phyloP scores from a whole-genome alignment of 805 yeast genomes.

The Myxozyma kluyveri region DNA sequence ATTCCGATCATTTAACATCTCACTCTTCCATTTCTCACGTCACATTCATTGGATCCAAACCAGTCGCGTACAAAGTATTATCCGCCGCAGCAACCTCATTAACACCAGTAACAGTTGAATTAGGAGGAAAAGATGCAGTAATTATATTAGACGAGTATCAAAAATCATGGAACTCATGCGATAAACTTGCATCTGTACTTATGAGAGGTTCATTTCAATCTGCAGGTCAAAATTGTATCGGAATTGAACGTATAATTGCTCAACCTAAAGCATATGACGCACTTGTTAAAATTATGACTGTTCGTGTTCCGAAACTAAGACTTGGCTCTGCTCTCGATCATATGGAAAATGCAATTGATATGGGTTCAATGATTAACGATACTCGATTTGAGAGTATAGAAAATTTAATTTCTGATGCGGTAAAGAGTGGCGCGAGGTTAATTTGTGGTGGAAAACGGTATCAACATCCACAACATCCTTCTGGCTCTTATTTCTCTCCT shows the following conservation, averaged over 20 bases:
- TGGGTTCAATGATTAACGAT: conserved; percentile 93
- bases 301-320: conserved; percentile 61
- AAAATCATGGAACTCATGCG: conserved; percentile 33
- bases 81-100: conserved; percentile 78
- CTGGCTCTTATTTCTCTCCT: conserved; percentile 91
- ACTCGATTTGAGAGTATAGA: conserved; percentile 69
- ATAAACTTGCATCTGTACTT: conserved; percentile 67
- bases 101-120: conserved; percentile 92
- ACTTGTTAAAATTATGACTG: conserved; percentile 55
- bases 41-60: conserved; percentile 94
- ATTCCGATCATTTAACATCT: conserved; percentile 80
- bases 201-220: conserved; percentile 97
- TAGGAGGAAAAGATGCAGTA: conserved; percentile 95
- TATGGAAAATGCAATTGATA: conserved; percentile 61
- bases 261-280: conserved; percentile 64
- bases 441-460: conserved; percentile 77
- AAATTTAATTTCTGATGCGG: conserved; percentile 67
- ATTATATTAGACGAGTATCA: conserved; percentile 71
- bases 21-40: conserved; percentile 82
- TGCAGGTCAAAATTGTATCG: conserved; percentile 97
- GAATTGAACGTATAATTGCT: conserved; percentile 90
- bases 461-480: conserved; percentile 88
- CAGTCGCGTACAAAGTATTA: conserved; percentile 86
- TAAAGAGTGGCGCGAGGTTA: conserved; percentile 73
- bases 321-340: conserved; percentile 92